These are phyloP conservation scores for Penicillium simplicissimum DNA, from an alignment of 495 filamentous ascomycete genomes.

Conservation along the genomic window DNA sequence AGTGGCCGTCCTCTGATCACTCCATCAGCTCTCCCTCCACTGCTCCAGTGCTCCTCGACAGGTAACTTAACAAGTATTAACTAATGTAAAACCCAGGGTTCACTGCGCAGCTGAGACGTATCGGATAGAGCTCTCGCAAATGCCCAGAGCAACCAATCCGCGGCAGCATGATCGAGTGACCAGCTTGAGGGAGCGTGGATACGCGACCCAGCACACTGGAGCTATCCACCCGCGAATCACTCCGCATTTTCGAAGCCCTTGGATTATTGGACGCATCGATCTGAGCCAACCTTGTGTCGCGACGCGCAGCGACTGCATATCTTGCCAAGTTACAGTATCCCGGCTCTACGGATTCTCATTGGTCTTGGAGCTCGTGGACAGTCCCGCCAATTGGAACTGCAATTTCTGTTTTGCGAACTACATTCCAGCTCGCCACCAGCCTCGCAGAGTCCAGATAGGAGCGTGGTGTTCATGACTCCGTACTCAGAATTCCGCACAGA, in stretches of 20 bases:
- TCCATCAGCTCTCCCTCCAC: not conserved
- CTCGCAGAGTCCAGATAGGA: not conserved
- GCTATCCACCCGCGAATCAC: constrained; percentile 11
- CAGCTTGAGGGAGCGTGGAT: not conserved
- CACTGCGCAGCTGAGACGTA: not conserved
- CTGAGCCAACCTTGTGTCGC: not conserved
- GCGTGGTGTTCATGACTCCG: not conserved
- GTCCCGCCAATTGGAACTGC: not conserved
- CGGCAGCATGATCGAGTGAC: not conserved
- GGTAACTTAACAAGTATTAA: not conserved
- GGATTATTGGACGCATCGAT: constrained; percentile 8
- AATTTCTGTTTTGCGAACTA: not conserved
- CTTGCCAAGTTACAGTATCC: not conserved
- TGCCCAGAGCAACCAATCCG: not conserved
- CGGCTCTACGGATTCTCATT: not conserved
- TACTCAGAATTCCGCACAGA: not conserved
- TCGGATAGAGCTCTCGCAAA: not conserved
- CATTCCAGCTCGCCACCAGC: not conserved
- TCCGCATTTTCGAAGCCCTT: constrained; percentile 18
- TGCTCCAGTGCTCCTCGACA: not conserved
- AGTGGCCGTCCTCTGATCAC: not conserved
- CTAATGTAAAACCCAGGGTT: not conserved
- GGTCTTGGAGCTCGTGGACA: not conserved
- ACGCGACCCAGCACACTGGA: constrained; percentile 4
- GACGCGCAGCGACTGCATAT: not conserved